A percentile compares a stretch with the other conserved stretches of the same genome.
phyloP scores from a whole-genome alignment of 2,329 filamentous ascomycete species.

The Fusarium chlamydosporum region DNA sequence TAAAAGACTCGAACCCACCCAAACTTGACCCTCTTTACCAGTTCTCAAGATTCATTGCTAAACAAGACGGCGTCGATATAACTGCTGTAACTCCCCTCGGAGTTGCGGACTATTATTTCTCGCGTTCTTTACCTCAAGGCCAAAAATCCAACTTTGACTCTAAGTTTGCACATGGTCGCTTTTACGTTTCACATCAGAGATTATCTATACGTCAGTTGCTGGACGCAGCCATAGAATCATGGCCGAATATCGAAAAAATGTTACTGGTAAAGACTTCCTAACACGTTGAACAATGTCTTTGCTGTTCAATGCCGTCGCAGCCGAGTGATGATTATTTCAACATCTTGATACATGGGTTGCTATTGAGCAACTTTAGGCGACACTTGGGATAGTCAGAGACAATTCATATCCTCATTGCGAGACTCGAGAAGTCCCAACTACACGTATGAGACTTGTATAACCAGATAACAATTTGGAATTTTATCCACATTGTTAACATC shows the following conservation, averaged over 20 bases:
- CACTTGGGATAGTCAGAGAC: neutral
- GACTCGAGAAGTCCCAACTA: neutral
- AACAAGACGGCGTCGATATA: conserved; percentile 6
- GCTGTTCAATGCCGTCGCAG: conserved; percentile 8
- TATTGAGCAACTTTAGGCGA: conserved; percentile 5
- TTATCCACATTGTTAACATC: neutral
- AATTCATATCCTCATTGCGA: neutral
- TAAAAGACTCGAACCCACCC: conserved; percentile 34
- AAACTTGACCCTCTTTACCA: conserved; percentile 3
- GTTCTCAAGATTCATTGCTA: conserved; percentile 2
- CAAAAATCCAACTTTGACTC: neutral
- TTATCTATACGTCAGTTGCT: neutral
- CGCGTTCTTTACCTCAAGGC: neutral
- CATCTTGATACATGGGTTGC: conserved; percentile 6
- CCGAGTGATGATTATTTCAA: conserved; percentile 6
- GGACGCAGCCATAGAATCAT: conserved; percentile 5
- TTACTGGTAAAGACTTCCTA: conserved; percentile 1
- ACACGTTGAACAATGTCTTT: conserved; percentile 7
- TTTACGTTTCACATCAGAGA: neutral
- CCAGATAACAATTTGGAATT: neutral
- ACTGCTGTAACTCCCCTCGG: neutral
- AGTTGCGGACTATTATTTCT: neutral
- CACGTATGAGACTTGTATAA: neutral
- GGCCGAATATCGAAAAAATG: conserved; percentile 13
- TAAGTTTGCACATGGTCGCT: neutral